Conservation (phyloP, 192 early-diverging fungal genomes). For the Coemansia aciculifera region DNA sequence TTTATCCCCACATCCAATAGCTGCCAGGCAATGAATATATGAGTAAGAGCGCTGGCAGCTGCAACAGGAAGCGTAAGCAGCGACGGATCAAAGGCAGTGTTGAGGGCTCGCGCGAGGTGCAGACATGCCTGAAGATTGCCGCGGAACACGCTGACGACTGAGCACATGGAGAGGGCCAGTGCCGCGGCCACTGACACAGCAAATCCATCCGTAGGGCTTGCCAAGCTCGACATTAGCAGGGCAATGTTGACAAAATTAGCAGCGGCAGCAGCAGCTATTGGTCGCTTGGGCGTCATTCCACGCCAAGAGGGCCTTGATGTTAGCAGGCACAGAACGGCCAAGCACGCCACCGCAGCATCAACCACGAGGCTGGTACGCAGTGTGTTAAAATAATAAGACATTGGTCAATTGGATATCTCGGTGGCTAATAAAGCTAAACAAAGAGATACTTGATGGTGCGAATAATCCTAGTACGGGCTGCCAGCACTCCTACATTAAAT, state of each 20-base stretch:
- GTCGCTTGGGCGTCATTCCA: not conserved
- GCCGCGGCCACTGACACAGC: not conserved
- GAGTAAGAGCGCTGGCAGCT: not conserved
- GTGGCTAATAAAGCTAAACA: not conserved
- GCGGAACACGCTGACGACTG: not conserved
- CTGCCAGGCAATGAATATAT: not conserved
- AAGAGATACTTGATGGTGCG: not conserved
- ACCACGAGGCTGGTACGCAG: not conserved
- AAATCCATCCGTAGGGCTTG: not conserved
- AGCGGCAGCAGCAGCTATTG: not conserved
- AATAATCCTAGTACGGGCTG: not conserved
- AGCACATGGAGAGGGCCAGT: not conserved
- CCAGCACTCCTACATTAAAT: not conserved
- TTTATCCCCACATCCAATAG: not conserved
- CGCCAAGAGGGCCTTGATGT: not conserved
- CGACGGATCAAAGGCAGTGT: not conserved
- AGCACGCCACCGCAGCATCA: not conserved
- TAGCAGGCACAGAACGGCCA: constrained; percentile 1
- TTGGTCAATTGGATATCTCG: not conserved
- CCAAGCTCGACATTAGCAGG: not conserved
- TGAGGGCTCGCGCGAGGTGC: not conserved
- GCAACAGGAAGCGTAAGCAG: not conserved
- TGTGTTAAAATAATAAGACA: not conserved
- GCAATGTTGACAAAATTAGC: not conserved
- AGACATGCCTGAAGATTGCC: not conserved